A percentile compares a stretch with the other conserved stretches of the same genome.
phyloP scores from a whole-genome alignment of 2,329 filamentous ascomycete species.

The Curvularia spicifera region DNA sequence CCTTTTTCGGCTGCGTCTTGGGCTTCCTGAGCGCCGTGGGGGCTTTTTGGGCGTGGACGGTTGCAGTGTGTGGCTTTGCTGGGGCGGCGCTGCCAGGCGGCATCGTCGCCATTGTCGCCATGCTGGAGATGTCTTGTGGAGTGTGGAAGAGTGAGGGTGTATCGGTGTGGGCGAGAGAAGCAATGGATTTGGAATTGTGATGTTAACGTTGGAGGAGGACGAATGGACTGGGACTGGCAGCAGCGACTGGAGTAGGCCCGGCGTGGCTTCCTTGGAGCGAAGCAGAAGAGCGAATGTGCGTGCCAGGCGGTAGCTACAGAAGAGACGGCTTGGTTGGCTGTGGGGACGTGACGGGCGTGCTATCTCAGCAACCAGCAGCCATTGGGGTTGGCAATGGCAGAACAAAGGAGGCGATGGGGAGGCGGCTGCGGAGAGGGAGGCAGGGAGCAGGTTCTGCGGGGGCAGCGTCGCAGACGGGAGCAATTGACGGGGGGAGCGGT shows the following conservation, averaged over 20 bases:
- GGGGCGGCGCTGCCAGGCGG: too few species aligned
- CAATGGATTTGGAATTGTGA: neutral
- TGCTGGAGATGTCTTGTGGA: conserved; percentile 13
- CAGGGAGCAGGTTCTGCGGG: conserved; percentile 23
- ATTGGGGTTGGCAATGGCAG: conserved; percentile 26
- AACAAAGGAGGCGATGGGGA: conserved; percentile 21
- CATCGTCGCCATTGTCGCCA: conserved; percentile 24
- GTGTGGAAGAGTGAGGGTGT: neutral
- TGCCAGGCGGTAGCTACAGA: neutral
- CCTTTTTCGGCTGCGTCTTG: conserved; percentile 53
- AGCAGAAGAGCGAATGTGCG: conserved; percentile 3
- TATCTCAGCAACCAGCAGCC: conserved; percentile 29
- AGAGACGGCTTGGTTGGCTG: conserved; percentile 4
- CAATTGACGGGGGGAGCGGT: conserved; percentile 39
- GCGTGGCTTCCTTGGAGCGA: neutral
- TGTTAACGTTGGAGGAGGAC: neutral
- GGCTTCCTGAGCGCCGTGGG: conserved; percentile 25
- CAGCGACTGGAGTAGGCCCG: conserved; percentile 2
- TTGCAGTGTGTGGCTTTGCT: neutral
- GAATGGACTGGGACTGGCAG: neutral
- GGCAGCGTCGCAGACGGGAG: conserved; percentile 16
- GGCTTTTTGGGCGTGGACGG: conserved; percentile 20
- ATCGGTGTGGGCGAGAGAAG: neutral
- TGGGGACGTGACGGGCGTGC: conserved; percentile 24
- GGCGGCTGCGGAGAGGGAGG: conserved; percentile 1